Base-by-base conservation (phyloP, 2,329 filamentous ascomycete species). In the Ceratocystis eucalypticola region DNA sequence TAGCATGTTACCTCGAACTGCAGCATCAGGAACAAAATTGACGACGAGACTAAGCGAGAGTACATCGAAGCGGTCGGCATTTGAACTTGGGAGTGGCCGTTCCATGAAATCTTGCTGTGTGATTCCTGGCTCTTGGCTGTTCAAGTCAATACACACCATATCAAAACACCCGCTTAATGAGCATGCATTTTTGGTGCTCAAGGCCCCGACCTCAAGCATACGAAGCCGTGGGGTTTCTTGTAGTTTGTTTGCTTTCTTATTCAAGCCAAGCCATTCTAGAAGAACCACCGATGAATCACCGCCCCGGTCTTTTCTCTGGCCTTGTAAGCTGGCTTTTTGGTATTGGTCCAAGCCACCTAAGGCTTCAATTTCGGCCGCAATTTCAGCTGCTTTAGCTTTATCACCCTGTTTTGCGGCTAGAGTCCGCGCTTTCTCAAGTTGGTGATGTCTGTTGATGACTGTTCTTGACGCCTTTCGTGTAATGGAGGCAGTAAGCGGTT, bases 21-120 rank as follows among this genome's bases (percentile, higher is more conserved):
- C 76, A 2, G 91, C 82, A 70, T 92, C 86, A 0, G 93, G 89
- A 2, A 97, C 92, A 73, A 91, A 99, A 75, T 99, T 99, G 69
- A 99, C 80, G 4, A 99, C 94, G 65, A 99, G 78, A 7, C 91
- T 96, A 28, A 99, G 79, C 62, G 91, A 96, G 72, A 99, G 87
- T 64, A 97, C 84, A 73, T 99, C 90, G 73, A 97, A 97, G 25
- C 79, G 79, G 50, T 91, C 85, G 0, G 77, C 74, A 5, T 82
- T 78, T 25, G 80, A 74, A 4, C 73, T 74, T 0, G 93, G 93
- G 2, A 93, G 75, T 0, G 91, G 89, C 30, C 91, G 82, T 70
- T 90, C 78, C 92, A 99, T 96, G 72, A 99, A 97, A 74, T 99
- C 91, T 73, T 96, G 91, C 74, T 95, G 85, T 67, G 86, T 74